Base-by-base conservation (phyloP, 306 rosid genomes). In the Pachyrhizus erosus region DNA sequence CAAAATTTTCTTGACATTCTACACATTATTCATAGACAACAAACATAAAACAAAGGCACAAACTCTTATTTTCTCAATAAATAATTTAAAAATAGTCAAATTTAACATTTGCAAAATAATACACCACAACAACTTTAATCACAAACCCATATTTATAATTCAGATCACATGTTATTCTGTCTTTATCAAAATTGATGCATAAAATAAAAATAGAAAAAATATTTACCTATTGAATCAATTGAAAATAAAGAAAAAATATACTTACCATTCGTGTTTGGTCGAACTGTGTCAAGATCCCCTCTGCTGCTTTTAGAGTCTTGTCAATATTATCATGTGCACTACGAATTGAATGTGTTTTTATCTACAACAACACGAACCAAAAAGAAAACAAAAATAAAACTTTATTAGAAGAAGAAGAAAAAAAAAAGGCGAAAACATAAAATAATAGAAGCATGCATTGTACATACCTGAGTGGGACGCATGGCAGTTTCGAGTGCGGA, bases 401-500 rank as follows among this genome's bases (percentile, higher is more conserved):
- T 54, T 29, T 2, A 81, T 46, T 48, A n/a, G n/a, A n/a, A n/a
- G n/a, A n/a, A n/a, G 26, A 57, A 55, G 42, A 39, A 37, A 55
- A 45, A 20, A 15, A 5, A 33, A 37, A 13, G 4, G 21, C 0
- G 0, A 24, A 85, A 83, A 58, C 60, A 81, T 31, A 70, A 66
- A 80, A 15, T 14, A 24, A 68, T 39, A 34, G 5, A 34, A 34
- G 39, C 0, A 34, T 34, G 39, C 39, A 34, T 26, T 2, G 27
- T 42, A 13, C 26, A 2, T 23, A 93, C 99, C 94, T 93, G 99
- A 86, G 98, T 96, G 23, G 99, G 99, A 58, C 98, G 96, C 97
- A 96, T 92, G 57, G 98, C 97, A 39, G 99, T 92, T 61, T 96
- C 98, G 13, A 96, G 92, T 6, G 98, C 93, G 49, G 99, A 96